phyloP scores from a whole-genome alignment of 306 rosid species.

The Trichosanthes truncata region DNA sequence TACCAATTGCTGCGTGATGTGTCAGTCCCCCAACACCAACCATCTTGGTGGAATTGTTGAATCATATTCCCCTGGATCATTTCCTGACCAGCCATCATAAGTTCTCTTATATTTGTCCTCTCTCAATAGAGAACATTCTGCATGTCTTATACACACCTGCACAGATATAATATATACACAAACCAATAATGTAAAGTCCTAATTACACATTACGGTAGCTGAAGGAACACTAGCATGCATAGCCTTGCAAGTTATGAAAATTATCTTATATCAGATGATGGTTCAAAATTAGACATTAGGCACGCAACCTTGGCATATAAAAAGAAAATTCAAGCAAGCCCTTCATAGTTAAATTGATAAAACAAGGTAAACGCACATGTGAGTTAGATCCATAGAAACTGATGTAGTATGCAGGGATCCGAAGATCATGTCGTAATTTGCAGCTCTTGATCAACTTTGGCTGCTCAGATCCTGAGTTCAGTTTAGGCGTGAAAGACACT shows the following conservation, averaged over 20 bases:
- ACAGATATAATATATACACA: slow-evolving; percentile 10
- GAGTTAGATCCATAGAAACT: neutral
- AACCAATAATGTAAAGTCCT: neutral
- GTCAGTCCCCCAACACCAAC: slow-evolving; percentile 83
- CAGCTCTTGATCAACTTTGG: neutral
- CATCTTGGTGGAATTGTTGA: slow-evolving; percentile 73
- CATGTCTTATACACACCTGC: slow-evolving; percentile 85
- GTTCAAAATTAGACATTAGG: neutral
- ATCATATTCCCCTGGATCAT: slow-evolving; percentile 33
- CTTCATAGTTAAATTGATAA: neutral
- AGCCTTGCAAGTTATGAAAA: neutral
- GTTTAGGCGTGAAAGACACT: neutral
- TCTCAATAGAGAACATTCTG: slow-evolving; percentile 84
- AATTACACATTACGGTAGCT: neutral
- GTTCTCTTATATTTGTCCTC: slow-evolving; percentile 56
- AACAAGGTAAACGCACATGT: neutral
- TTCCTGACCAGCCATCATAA: slow-evolving; percentile 71
- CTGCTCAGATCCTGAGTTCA: neutral
- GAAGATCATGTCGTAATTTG: neutral
- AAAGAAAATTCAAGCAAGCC: neutral
- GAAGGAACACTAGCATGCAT: neutral
- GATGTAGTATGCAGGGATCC: neutral
- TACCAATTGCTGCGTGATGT: slow-evolving; percentile 47
- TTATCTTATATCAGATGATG: neutral
- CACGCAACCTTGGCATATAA: neutral